Evolutionary conservation across 164 flowering plant genomes (phyloP).

Genomic region (Echeveria elegans): DNA sequence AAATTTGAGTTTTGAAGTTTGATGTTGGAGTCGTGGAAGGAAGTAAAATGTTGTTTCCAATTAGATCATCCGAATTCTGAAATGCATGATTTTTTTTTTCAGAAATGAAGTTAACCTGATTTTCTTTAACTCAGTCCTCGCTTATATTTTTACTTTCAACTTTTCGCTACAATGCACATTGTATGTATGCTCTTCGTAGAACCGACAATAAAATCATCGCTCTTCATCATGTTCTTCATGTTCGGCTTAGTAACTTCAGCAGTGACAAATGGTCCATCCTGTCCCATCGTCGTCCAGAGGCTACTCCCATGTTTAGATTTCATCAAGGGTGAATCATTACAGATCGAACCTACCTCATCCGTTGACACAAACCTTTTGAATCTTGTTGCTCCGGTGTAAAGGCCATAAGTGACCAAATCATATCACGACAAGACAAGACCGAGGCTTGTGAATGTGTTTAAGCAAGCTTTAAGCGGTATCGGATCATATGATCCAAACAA

Average conservation of each 20-base stretch:
- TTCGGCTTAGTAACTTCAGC: not conserved
- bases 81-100: too few relatives aligned
- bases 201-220: not conserved
- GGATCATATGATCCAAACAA: slow-evolving; percentile 14
- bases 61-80: too few relatives aligned
- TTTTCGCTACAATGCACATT: too few relatives aligned
- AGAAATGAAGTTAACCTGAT: too few relatives aligned
- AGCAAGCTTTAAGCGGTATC: not conserved
- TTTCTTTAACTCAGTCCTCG: too few relatives aligned
- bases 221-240: not conserved
- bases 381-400: slow-evolving; percentile 24
- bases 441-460: slow-evolving; percentile 24
- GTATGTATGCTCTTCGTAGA: too few relatives aligned
- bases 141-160: too few relatives aligned
- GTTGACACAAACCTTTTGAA: slow-evolving; percentile 13
- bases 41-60: too few relatives aligned
- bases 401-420: not conserved
- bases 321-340: slow-evolving; percentile 7
- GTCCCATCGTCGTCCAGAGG: not conserved
- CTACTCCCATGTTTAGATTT: slow-evolving; percentile 23
- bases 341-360: not conserved
- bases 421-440: slow-evolving; percentile 9
- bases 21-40: too few relatives aligned
- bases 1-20: too few relatives aligned
- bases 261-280: not conserved